Conservation (phyloP, 2,329 filamentous ascomycete genomes). For the Diplodia scrobiculata region DNA sequence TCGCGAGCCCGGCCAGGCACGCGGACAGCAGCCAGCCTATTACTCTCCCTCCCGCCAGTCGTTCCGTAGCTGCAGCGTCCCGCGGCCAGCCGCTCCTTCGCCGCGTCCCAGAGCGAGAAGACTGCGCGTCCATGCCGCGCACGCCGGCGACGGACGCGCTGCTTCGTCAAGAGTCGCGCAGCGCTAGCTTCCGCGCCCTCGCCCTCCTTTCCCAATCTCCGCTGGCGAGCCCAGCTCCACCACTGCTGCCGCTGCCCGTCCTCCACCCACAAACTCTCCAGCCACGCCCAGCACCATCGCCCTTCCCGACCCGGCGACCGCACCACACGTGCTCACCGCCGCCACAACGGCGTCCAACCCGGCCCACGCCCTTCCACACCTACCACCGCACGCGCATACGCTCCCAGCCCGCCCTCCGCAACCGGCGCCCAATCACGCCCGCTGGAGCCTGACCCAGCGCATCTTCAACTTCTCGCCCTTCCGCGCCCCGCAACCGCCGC, state of each 20-base stretch:
- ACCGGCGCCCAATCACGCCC: slow-evolving; percentile 34
- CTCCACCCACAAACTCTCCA: background rate
- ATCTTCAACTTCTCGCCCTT: slow-evolving; percentile 44
- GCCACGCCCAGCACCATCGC: slow-evolving; percentile 13
- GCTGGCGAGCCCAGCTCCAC: slow-evolving; percentile 21
- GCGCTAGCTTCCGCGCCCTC: slow-evolving; percentile 9
- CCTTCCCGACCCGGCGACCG: slow-evolving; percentile 3
- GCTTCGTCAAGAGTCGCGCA: slow-evolving; percentile 3
- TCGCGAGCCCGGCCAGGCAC: background rate
- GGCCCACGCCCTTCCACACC: slow-evolving; percentile 34
- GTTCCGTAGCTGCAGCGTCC: background rate
- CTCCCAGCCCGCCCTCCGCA: slow-evolving; percentile 29
- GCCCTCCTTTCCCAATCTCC: slow-evolving; percentile 21
- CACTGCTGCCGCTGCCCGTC: background rate
- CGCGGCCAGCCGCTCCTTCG: slow-evolving; percentile 9
- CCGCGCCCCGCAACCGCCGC: slow-evolving; percentile 32
- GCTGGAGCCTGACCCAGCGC: slow-evolving; percentile 49
- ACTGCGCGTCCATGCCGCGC: background rate
- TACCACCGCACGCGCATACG: slow-evolving; percentile 37
- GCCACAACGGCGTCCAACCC: slow-evolving; percentile 34
- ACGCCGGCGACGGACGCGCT: background rate
- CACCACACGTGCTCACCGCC: slow-evolving; percentile 25
- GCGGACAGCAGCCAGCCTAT: background rate
- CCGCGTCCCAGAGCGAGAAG: background rate
- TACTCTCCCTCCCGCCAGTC: background rate